Evolutionary conservation across 495 filamentous ascomycete genomes (phyloP).

Genomic region (Lindgomyces ingoldianus): DNA sequence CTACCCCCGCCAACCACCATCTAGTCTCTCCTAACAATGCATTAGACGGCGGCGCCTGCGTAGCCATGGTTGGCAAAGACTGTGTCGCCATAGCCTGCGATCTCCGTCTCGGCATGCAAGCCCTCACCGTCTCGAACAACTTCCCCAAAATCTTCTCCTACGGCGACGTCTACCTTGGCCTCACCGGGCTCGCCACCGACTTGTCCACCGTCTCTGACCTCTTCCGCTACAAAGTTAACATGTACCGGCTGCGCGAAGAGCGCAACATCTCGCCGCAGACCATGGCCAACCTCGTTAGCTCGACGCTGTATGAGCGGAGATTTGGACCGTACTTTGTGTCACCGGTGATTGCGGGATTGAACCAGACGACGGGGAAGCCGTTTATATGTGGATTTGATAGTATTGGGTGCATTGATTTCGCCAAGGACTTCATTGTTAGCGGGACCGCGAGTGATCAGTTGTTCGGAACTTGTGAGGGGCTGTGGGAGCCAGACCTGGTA

Average conservation of each 20-base stretch:
- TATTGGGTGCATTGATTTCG: conserved; percentile 98
- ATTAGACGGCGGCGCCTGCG: conserved; percentile 90
- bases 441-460: conserved; percentile 96
- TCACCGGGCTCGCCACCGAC: conserved; percentile 95
- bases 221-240: conserved; percentile 99
- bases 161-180: conserved; percentile 92
- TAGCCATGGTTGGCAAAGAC: conserved; percentile 99
- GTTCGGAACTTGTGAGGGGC: conserved; percentile 95
- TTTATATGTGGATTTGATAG: conserved; percentile 99
- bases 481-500: conserved; percentile 97
- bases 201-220: conserved; percentile 93
- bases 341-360: conserved; percentile 91
- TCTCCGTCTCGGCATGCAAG: conserved; percentile 93
- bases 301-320: conserved; percentile 84
- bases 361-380: conserved; percentile 85
- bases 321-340: conserved; percentile 96
- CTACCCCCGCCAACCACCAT: neutral
- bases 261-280: conserved; percentile 91
- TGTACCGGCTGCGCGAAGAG: conserved; percentile 98
- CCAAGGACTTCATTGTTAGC: conserved; percentile 97
- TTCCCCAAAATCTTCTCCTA: conserved; percentile 99
- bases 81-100: conserved; percentile 99
- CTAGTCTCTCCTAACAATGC: conserved; percentile 17
- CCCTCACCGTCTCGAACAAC: conserved; percentile 97
- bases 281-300: conserved; percentile 92